Percentiles rank a stretch among this genome's conserved stretches.
Conservation (phyloP, 2,329 filamentous ascomycete species). For the Cephalotrichum gorgonifer region DNA sequence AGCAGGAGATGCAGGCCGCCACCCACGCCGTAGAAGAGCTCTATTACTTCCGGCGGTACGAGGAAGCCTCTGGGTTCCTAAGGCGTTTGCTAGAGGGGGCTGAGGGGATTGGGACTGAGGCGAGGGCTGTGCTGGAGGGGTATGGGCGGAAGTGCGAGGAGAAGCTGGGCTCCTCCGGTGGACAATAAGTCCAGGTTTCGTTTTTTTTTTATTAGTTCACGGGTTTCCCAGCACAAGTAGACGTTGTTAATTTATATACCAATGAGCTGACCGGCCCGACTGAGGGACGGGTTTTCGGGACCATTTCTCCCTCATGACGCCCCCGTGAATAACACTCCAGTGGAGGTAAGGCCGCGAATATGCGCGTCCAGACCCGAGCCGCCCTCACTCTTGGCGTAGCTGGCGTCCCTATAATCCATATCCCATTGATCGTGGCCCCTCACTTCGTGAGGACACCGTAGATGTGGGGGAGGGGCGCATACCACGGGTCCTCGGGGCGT, state of each 20-base stretch:
- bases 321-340: no score
- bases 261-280: no score
- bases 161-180: background rate
- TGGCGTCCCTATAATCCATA: no score
- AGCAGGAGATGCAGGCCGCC: constrained; percentile 37
- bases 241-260: background rate
- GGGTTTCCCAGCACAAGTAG: no score
- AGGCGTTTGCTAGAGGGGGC: background rate
- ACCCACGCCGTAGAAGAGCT: constrained; percentile 48
- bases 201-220: no score
- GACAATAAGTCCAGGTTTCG: background rate
- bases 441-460: constrained; percentile 42
- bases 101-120: background rate
- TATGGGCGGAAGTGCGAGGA: constrained; percentile 1
- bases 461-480: constrained; percentile 34
- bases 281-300: no score
- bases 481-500: constrained; percentile 29
- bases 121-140: background rate
- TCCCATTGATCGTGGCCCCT: constrained; percentile 1
- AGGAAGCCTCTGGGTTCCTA: constrained; percentile 32
- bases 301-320: no score
- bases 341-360: no score
- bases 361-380: no score
- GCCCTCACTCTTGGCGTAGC: no score
- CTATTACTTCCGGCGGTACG: constrained; percentile 40